Percentiles rank a stretch among this genome's conserved stretches.
Evolutionary conservation across 352 stramenopile genomes (phyloP).

Genomic region (Thalassiosira livingstoniorum): DNA sequence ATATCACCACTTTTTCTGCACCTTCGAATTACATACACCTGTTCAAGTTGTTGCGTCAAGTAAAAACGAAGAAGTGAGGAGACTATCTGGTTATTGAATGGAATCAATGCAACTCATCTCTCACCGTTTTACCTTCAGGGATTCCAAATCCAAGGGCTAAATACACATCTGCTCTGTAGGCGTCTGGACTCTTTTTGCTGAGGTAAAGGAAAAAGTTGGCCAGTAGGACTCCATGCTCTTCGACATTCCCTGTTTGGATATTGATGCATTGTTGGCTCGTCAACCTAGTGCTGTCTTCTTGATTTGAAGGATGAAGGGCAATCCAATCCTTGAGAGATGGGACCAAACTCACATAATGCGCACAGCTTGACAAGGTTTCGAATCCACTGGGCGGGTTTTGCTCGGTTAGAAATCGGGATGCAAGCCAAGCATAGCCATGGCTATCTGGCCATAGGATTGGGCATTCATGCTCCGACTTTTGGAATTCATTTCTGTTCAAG

Average conservation of each 20-base stretch:
- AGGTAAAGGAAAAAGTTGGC: conserved; percentile 91
- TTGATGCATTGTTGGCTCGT: conserved; percentile 91
- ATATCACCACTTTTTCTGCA: conserved; percentile 51
- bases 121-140: conserved; percentile 90
- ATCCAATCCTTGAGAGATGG: conserved; percentile 92
- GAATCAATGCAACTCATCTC: conserved; percentile 77
- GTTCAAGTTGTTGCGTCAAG: conserved; percentile 27
- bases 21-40: conserved; percentile 69
- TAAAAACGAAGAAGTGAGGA: not conserved
- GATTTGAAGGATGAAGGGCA: conserved; percentile 80
- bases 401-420: conserved; percentile 82
- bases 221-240: conserved; percentile 93
- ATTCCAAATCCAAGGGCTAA: conserved; percentile 89
- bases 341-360: conserved; percentile 91
- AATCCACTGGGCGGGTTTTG: conserved; percentile 85
- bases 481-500: not conserved
- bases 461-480: not conserved
- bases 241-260: conserved; percentile 89
- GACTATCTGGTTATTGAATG: not conserved
- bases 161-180: conserved; percentile 76
- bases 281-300: conserved; percentile 88
- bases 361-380: conserved; percentile 56
- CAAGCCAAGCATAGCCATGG: conserved; percentile 73
- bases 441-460: conserved; percentile 87
- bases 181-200: conserved; percentile 66